These are phyloP conservation scores for Fraxinus anomala DNA, from an alignment of 257 asterid genomes.

Conservation along the genomic window DNA sequence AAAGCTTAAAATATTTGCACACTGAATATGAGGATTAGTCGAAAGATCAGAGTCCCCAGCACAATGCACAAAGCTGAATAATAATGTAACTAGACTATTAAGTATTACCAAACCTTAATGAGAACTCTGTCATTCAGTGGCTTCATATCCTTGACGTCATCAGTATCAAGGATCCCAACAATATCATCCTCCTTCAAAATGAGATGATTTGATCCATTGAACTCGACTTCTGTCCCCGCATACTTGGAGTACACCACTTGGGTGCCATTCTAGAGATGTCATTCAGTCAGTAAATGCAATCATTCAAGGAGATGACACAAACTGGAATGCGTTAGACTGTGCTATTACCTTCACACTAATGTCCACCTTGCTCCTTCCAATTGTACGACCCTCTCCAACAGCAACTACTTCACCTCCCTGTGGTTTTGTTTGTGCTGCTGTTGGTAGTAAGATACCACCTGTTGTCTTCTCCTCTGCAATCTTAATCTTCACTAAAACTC, in stretches of 20 bases:
- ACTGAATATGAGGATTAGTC: not conserved
- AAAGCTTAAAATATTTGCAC: not conserved
- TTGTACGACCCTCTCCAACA: slow-evolving; percentile 85
- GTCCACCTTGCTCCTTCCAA: slow-evolving; percentile 78
- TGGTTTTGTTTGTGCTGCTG: slow-evolving; percentile 25
- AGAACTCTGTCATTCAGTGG: slow-evolving; percentile 91
- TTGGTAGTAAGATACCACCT: slow-evolving; percentile 89
- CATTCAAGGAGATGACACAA: not conserved
- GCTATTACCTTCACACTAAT: slow-evolving; percentile 70
- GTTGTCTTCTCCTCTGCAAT: slow-evolving; percentile 76
- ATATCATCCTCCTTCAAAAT: slow-evolving; percentile 94
- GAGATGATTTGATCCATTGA: slow-evolving; percentile 74
- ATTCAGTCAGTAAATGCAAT: slow-evolving; percentile 12
- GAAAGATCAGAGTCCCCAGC: not conserved
- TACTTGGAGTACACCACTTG: slow-evolving; percentile 88
- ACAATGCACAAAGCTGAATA: not conserved
- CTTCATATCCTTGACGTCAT: slow-evolving; percentile 83
- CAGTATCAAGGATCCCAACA: slow-evolving; percentile 81
- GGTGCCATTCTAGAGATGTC: slow-evolving; percentile 60
- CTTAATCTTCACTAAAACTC: slow-evolving; percentile 82
- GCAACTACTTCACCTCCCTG: slow-evolving; percentile 97
- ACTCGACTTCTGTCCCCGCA: slow-evolving; percentile 96
- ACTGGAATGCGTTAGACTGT: not conserved
- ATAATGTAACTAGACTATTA: not conserved
- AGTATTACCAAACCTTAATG: slow-evolving; percentile 55